phyloP scores from a whole-genome alignment of 345 rosid species.

The Eucalyptus pumila region DNA sequence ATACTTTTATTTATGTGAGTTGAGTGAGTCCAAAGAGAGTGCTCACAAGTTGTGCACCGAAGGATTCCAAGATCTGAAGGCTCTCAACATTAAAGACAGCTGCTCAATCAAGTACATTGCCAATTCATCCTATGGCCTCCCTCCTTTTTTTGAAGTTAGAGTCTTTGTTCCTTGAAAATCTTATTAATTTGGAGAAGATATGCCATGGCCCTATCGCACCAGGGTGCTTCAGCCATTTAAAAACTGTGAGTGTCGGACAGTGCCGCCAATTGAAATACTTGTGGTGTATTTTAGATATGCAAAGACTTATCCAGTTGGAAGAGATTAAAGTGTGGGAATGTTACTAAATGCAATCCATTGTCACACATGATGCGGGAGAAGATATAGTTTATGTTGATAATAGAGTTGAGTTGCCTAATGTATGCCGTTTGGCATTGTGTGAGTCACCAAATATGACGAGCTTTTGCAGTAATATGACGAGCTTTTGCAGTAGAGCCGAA shows the following conservation, averaged over 20 bases:
- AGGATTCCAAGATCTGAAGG: not conserved
- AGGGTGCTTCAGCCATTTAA: not conserved
- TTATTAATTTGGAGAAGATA: not conserved
- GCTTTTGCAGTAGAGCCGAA: not conserved
- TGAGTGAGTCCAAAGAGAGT: not conserved
- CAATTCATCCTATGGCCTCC: not conserved
- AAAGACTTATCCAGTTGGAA: not conserved
- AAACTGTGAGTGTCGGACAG: accelerated
- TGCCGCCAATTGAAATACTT: not conserved
- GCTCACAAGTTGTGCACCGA: not conserved
- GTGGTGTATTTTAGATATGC: not conserved
- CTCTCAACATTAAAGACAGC: accelerated
- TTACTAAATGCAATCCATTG: not conserved
- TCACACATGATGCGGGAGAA: accelerated
- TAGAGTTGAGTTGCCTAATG: not conserved
- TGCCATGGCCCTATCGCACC: not conserved
- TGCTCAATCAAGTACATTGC: not conserved
- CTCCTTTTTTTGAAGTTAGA: not conserved
- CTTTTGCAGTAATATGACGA: too few relatives aligned
- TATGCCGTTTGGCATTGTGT: accelerated
- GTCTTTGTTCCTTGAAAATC: not conserved
- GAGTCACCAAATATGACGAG: too few relatives aligned
- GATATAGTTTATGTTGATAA: accelerated
- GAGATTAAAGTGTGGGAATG: accelerated
- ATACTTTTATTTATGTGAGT: accelerated